phyloP scores from a whole-genome alignment of 176 grass and related monocot species.

The Leersia perrieri region DNA sequence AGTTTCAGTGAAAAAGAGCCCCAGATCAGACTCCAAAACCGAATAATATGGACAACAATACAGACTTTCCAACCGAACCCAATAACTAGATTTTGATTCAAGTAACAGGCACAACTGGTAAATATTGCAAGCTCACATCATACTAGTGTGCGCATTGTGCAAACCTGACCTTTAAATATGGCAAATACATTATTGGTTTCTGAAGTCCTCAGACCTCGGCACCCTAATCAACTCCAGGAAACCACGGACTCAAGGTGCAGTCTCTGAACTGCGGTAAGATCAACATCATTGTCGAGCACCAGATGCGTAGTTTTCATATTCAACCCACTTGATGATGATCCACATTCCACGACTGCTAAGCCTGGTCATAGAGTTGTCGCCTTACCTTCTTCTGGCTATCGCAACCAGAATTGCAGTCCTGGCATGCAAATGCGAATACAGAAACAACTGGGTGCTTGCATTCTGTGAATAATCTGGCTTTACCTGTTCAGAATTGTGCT shows the following conservation, averaged over 20 bases:
- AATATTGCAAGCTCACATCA: neutral
- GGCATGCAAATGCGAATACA: neutral
- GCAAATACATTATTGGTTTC: slow-evolving; percentile 25
- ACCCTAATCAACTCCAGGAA: neutral
- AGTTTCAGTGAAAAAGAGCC: too few relatives aligned
- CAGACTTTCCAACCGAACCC: neutral
- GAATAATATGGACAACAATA: neutral
- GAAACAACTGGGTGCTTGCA: neutral
- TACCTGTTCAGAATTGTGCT: neutral
- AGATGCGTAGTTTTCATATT: neutral
- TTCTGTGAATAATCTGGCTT: slow-evolving; percentile 29
- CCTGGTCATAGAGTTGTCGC: neutral
- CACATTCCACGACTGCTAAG: neutral
- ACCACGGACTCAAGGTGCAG: neutral
- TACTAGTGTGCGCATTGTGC: neutral
- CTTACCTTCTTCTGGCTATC: slow-evolving; percentile 14
- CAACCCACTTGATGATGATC: neutral
- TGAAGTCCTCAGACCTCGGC: neutral
- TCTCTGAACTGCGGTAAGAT: slow-evolving; percentile 4
- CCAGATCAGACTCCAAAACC: too few relatives aligned
- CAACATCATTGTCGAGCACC: neutral
- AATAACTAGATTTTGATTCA: neutral
- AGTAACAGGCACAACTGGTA: neutral
- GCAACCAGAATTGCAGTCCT: neutral
- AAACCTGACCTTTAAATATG: neutral